phyloP scores from a whole-genome alignment of 1,284 basidiomycete genomes.

The Heimioporus punctisporus region DNA sequence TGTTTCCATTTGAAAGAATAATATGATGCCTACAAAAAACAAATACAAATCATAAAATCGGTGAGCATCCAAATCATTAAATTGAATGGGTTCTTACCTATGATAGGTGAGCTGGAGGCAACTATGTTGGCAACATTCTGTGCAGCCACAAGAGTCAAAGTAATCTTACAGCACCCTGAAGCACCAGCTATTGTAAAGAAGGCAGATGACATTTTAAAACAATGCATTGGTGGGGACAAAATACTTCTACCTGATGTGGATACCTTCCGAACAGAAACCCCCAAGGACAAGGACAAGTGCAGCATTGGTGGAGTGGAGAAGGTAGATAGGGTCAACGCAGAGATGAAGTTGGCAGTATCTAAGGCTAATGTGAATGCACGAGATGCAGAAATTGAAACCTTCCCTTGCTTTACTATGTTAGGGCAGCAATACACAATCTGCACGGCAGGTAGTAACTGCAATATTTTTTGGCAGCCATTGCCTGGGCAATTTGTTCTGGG shows the following conservation, averaged over 20 bases:
- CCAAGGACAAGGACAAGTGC: not conserved
- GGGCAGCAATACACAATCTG: not conserved
- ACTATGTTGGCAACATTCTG: not conserved
- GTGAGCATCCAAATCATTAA: not conserved
- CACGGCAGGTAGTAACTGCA: not conserved
- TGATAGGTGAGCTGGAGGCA: not conserved
- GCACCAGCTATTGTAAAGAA: not conserved
- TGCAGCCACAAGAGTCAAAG: not conserved
- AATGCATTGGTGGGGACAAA: not conserved
- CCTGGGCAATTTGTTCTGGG: not conserved
- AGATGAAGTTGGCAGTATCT: not conserved
- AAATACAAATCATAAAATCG: conserved; percentile 18
- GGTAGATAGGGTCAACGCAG: not conserved
- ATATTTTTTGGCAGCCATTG: not conserved
- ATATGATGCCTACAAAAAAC: conserved; percentile 26
- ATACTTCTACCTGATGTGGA: not conserved
- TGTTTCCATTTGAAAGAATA: conserved; percentile 26
- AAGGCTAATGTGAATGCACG: not conserved
- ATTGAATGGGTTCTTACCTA: not conserved
- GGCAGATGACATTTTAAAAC: not conserved
- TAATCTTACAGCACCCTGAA: not conserved
- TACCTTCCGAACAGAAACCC: not conserved
- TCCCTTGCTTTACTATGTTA: not conserved
- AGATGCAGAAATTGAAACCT: not conserved
- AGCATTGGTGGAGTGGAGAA: not conserved